Evolutionary conservation across 2,329 filamentous ascomycete genomes (phyloP).

Genomic region (Alternaria atra): DNA sequence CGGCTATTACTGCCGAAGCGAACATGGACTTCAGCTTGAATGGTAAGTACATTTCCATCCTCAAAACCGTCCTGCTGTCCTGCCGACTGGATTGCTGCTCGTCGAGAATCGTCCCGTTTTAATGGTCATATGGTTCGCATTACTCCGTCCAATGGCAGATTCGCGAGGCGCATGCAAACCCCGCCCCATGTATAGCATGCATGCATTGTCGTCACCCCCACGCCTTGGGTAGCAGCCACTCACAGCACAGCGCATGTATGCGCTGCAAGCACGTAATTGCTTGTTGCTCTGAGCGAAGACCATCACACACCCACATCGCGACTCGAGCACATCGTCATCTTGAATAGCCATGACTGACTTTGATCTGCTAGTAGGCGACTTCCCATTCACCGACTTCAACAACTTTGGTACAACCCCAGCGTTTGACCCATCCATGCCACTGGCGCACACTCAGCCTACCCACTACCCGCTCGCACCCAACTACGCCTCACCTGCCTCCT

Average conservation of each 20-base stretch:
- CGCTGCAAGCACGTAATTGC: conserved; percentile 51
- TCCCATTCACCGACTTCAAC: conserved; percentile 58
- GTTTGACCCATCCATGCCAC: conserved; percentile 43
- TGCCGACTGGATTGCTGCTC: conserved; percentile 17
- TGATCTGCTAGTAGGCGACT: conserved; percentile 52
- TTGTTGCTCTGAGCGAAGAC: conserved; percentile 26
- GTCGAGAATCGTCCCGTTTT: conserved; percentile 19
- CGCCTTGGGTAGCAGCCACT: conserved; percentile 35
- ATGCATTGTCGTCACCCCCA: conserved; percentile 36
- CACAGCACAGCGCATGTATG: conserved; percentile 26
- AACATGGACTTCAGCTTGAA: conserved; percentile 49
- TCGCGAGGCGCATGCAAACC: conserved; percentile 33
- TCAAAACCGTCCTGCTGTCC: conserved; percentile 13
- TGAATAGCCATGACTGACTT: conserved; percentile 46
- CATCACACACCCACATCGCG: conserved; percentile 20
- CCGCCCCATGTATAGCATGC: conserved; percentile 38
- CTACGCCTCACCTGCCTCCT: conserved; percentile 39
- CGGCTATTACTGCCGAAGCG: conserved; percentile 29
- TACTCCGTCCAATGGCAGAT: conserved; percentile 34
- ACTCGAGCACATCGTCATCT: conserved; percentile 15
- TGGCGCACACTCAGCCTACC: conserved; percentile 38
- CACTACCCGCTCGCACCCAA: conserved; percentile 37
- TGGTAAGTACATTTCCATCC: conserved; percentile 37
- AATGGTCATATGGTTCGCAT: conserved; percentile 24
- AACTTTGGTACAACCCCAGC: conserved; percentile 47